Evolutionary conservation across 352 stramenopile genomes (phyloP).

Genomic region (Phytophthora cryptogea): DNA sequence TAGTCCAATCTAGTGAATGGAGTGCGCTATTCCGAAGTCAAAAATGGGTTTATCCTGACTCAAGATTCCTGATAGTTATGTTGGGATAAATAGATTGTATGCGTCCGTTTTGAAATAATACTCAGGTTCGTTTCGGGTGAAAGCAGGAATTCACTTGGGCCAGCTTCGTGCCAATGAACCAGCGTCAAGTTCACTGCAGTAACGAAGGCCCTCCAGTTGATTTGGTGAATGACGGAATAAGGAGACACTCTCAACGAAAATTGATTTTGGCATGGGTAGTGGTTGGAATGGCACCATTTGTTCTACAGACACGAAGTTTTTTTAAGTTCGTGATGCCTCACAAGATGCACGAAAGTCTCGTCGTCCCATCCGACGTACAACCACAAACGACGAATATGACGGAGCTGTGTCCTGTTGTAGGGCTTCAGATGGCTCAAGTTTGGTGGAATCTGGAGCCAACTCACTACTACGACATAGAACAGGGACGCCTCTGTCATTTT

Average conservation of each 20-base stretch:
- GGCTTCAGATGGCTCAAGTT: conserved; percentile 19
- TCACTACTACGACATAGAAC: conserved; percentile 11
- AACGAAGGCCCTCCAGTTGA: not conserved
- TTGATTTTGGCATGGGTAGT: conserved; percentile 12
- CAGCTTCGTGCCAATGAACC: not conserved
- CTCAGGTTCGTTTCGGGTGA: not conserved
- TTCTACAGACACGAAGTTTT: conserved; percentile 19
- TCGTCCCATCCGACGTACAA: conserved; percentile 4
- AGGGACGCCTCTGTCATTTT: conserved; percentile 3
- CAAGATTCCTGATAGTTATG: too few species aligned
- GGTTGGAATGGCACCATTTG: conserved; percentile 8
- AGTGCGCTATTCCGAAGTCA: too few species aligned
- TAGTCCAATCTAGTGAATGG: too few species aligned
- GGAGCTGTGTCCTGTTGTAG: conserved; percentile 10
- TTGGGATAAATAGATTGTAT: too few species aligned
- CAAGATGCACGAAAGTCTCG: conserved; percentile 12
- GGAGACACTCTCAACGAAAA: not conserved
- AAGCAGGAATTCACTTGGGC: not conserved
- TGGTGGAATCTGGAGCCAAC: conserved; percentile 21
- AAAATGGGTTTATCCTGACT: too few species aligned
- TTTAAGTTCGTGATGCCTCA: conserved; percentile 14
- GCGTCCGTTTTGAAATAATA: too few species aligned
- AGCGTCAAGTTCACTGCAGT: not conserved
- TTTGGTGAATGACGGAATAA: not conserved
- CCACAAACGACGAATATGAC: conserved; percentile 2